Conservation (phyloP, 768 basidiomycete species). For the Serendipita sp. region DNA sequence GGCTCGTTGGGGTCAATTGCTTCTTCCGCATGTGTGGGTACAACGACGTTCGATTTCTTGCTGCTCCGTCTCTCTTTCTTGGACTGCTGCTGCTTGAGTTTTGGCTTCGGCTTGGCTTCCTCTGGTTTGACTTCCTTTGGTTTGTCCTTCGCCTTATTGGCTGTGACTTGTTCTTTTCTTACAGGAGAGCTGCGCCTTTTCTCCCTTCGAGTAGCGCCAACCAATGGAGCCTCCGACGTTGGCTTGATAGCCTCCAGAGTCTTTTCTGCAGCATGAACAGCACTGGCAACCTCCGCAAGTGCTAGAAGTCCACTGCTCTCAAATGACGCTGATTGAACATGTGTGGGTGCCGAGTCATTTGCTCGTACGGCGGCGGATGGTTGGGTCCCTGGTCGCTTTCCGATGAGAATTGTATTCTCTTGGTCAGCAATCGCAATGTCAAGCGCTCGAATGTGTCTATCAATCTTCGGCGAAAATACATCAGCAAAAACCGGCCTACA, state of each 20-base stretch:
- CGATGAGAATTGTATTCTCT: not conserved
- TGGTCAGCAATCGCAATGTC: conserved; percentile 4
- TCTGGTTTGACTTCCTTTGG: not conserved
- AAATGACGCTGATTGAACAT: not conserved
- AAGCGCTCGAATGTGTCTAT: conserved; percentile 5
- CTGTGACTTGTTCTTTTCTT: not conserved
- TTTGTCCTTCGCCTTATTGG: not conserved
- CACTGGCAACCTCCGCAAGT: not conserved
- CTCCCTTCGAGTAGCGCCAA: not conserved
- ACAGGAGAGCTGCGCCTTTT: not conserved
- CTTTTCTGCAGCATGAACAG: not conserved
- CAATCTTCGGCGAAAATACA: not conserved
- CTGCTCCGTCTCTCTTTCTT: not conserved
- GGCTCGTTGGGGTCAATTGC: conserved; percentile 5
- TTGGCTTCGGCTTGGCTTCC: not conserved
- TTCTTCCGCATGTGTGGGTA: not conserved
- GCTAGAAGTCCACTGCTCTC: not conserved
- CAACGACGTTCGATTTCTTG: not conserved
- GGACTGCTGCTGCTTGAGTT: not conserved
- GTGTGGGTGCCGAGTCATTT: not conserved
- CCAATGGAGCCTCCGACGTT: not conserved
- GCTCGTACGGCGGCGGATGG: not conserved
- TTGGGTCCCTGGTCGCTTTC: not conserved
- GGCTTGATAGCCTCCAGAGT: not conserved
- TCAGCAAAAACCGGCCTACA: not conserved